Conservation (phyloP, 345 rosid species). For the Odontarrhena argentea region DNA sequence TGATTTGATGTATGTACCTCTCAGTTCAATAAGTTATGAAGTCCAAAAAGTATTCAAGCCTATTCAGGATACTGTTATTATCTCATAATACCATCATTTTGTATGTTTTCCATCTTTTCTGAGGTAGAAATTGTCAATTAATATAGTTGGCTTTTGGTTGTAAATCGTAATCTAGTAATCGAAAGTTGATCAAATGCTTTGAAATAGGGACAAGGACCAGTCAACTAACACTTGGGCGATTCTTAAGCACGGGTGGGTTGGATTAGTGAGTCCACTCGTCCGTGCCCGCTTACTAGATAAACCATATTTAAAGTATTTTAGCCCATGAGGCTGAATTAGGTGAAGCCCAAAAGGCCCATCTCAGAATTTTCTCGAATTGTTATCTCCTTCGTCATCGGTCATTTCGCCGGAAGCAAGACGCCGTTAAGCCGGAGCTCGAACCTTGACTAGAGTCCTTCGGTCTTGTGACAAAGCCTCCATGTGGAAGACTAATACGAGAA, state of each 20-base stretch:
- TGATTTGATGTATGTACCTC: slow-evolving; percentile 38
- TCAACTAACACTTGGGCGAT: too few species aligned
- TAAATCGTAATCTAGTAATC: too few species aligned
- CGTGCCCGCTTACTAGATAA: too few species aligned
- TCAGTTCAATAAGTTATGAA: slow-evolving; percentile 34
- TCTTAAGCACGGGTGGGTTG: too few species aligned
- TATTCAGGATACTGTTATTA: background rate
- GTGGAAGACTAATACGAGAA: slow-evolving; percentile 33
- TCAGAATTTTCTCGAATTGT: background rate
- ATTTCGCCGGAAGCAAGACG: slow-evolving; percentile 19
- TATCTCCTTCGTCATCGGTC: slow-evolving; percentile 13
- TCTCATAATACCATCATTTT: slow-evolving; percentile 5
- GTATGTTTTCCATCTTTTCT: background rate
- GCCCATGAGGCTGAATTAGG: background rate
- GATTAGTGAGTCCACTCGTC: too few species aligned
- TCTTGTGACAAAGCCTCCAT: slow-evolving; percentile 3
- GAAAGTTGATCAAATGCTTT: too few species aligned
- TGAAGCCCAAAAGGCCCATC: slow-evolving; percentile 32
- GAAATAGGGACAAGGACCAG: too few species aligned
- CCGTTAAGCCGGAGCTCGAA: slow-evolving; percentile 13
- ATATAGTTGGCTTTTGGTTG: background rate
- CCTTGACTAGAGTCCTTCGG: background rate
- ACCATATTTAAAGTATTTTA: background rate
- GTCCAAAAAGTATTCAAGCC: slow-evolving; percentile 22
- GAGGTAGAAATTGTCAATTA: background rate